Evolutionary conservation across 345 rosid species (phyloP).

Genomic region (Draba incana): DNA sequence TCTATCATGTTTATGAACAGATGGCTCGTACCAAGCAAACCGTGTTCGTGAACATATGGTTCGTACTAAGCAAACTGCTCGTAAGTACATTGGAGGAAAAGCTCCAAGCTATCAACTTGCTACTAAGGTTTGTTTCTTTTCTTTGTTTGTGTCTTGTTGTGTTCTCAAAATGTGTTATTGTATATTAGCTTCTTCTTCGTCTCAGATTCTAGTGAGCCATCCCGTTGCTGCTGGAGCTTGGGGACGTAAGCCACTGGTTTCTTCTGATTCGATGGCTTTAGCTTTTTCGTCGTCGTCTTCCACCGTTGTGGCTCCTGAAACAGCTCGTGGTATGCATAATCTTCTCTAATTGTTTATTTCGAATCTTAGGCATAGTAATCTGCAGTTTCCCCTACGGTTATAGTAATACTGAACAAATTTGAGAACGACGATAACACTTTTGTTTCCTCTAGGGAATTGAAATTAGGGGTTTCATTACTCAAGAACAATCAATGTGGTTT

Average conservation of each 20-base stretch:
- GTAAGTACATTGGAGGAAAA: no score
- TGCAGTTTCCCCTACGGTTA: no score
- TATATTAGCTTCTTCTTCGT: neutral
- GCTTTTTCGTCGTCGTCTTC: constrained; percentile 23
- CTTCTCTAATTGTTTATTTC: neutral
- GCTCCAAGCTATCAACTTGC: no score
- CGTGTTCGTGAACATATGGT: no score
- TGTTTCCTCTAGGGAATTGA: neutral
- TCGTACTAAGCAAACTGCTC: no score
- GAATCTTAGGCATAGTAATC: no score
- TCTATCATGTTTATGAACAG: no score
- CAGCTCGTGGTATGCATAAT: constrained; percentile 23
- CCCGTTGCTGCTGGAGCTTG: constrained; percentile 2
- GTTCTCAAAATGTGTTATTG: no score
- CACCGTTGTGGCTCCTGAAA: constrained; percentile 21
- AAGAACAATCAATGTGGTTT: neutral
- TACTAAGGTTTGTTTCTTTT: no score
- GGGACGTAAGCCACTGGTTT: constrained; percentile 23
- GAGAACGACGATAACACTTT: neutral
- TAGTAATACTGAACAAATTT: neutral
- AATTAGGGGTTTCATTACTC: neutral
- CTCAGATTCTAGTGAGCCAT: constrained; percentile 1
- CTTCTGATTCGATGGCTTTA: constrained; percentile 6
- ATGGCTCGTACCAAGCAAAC: no score
- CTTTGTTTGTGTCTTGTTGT: no score